A percentile compares a stretch with the other conserved stretches of the same genome.
These are phyloP conservation scores for Trichoderma gamsii DNA, from an alignment of 495 filamentous ascomycete genomes.

Conservation along the genomic window DNA sequence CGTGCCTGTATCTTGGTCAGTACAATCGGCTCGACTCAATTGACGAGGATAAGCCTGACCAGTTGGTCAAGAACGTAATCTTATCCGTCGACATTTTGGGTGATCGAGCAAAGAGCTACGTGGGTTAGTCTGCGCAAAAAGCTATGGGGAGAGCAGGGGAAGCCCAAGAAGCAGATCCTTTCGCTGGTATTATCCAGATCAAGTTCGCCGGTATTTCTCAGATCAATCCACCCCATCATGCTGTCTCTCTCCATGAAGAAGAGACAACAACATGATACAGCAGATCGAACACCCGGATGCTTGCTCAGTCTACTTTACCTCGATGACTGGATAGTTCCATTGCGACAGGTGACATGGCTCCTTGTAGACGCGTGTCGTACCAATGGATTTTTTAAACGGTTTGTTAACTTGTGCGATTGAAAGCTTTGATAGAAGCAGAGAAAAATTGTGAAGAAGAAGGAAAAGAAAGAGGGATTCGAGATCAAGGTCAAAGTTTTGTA, in stretches of 20 bases:
- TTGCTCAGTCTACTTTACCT: constrained; percentile 54
- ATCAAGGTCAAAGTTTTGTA: neutral
- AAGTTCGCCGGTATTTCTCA: constrained; percentile 55
- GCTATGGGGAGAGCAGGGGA: constrained; percentile 27
- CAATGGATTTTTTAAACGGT: constrained; percentile 2
- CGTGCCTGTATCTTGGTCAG: constrained; percentile 47
- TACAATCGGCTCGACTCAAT: constrained; percentile 6
- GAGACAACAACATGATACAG: constrained; percentile 14
- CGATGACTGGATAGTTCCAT: constrained; percentile 37
- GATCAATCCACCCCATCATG: constrained; percentile 20
- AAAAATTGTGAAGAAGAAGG: neutral
- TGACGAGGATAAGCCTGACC: constrained; percentile 37
- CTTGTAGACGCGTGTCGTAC: constrained; percentile 19
- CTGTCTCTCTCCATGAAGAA: constrained; percentile 5
- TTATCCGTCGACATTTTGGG: constrained; percentile 64
- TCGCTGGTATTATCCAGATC: constrained; percentile 82
- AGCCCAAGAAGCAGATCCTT: constrained; percentile 66
- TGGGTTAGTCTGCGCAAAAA: constrained; percentile 29
- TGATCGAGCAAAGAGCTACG: constrained; percentile 28
- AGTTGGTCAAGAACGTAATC: constrained; percentile 71
- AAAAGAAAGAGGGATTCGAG: neutral
- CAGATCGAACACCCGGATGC: constrained; percentile 29
- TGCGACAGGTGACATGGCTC: constrained; percentile 25
- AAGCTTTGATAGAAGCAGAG: neutral
- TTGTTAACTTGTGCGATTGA: constrained; percentile 1